Conservation (phyloP, 2,329 filamentous ascomycete species). For the Aspergillus fijiensis region DNA sequence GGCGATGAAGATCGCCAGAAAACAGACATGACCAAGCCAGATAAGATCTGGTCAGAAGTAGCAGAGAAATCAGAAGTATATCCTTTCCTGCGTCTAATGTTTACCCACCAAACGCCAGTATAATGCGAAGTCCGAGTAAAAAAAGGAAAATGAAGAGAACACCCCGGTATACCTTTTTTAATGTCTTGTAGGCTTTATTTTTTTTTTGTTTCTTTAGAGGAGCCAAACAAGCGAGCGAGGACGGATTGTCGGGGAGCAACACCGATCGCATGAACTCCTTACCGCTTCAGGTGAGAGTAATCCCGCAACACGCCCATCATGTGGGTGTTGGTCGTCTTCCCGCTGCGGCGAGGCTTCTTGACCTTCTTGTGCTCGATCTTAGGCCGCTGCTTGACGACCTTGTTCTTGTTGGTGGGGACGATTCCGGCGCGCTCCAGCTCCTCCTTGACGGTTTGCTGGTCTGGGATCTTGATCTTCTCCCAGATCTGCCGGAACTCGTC, state of each 20-base stretch:
- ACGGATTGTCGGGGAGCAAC: neutral
- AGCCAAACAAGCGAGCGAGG: neutral
- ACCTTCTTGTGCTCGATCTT: slow-evolving; percentile 66
- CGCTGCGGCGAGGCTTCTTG: slow-evolving; percentile 70
- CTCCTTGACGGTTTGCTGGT: slow-evolving; percentile 71
- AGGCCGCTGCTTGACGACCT: slow-evolving; percentile 58
- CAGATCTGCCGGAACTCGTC: slow-evolving; percentile 81
- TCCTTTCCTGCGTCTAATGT: neutral
- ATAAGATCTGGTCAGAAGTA: neutral
- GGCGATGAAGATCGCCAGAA: slow-evolving; percentile 14
- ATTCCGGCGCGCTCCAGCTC: slow-evolving; percentile 75
- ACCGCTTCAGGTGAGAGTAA: slow-evolving; percentile 55
- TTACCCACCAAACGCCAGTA: slow-evolving; percentile 8
- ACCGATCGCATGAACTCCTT: neutral
- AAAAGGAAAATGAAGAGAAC: neutral
- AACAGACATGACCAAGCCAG: neutral
- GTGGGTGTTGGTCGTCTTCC: slow-evolving; percentile 83
- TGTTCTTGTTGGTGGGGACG: slow-evolving; percentile 81
- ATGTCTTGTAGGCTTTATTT: too few relatives aligned
- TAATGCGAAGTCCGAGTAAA: slow-evolving; percentile 3
- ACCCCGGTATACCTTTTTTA: neutral
- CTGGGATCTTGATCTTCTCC: slow-evolving; percentile 75
- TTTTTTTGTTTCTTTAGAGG: too few relatives aligned
- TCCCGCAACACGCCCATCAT: slow-evolving; percentile 82
- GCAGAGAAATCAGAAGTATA: neutral